Conservation (phyloP, 2,329 filamentous ascomycete genomes). For the Fusarium phyllophilum region DNA sequence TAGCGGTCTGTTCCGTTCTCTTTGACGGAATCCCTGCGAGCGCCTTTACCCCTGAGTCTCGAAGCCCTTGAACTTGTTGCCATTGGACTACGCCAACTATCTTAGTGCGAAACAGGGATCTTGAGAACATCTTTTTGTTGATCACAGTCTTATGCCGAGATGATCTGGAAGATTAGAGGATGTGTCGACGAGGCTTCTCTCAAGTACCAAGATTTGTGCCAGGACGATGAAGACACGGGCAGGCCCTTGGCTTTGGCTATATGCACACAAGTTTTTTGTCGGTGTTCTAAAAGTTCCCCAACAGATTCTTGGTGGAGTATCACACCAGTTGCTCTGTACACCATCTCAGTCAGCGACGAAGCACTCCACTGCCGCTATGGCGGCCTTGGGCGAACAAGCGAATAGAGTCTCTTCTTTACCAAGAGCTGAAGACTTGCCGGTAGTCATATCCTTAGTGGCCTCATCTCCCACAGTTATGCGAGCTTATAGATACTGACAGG, state of each 20-base stretch:
- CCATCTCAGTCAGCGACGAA: neutral
- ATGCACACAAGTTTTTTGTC: fast-evolving
- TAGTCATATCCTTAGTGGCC: too few species aligned
- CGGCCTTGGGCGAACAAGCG: too few species aligned
- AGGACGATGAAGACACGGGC: neutral
- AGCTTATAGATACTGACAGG: too few species aligned
- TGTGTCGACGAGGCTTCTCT: neutral
- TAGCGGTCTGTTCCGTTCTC: neutral
- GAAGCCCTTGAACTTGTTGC: neutral
- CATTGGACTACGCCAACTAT: neutral
- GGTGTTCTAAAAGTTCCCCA: neutral
- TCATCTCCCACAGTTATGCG: too few species aligned
- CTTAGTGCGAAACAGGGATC: neutral
- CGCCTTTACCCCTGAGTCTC: neutral
- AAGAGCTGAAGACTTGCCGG: neutral
- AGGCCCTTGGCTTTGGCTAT: neutral
- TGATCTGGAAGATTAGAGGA: neutral
- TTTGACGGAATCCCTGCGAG: neutral
- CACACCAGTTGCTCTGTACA: neutral
- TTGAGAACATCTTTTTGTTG: too few species aligned
- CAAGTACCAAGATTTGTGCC: neutral
- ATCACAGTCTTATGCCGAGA: fast-evolving
- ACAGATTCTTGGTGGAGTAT: too few species aligned
- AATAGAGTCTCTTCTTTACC: too few species aligned
- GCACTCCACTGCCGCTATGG: neutral